Conservation (phyloP, 805 yeast genomes). For the Suhomyces kilbournensis region DNA sequence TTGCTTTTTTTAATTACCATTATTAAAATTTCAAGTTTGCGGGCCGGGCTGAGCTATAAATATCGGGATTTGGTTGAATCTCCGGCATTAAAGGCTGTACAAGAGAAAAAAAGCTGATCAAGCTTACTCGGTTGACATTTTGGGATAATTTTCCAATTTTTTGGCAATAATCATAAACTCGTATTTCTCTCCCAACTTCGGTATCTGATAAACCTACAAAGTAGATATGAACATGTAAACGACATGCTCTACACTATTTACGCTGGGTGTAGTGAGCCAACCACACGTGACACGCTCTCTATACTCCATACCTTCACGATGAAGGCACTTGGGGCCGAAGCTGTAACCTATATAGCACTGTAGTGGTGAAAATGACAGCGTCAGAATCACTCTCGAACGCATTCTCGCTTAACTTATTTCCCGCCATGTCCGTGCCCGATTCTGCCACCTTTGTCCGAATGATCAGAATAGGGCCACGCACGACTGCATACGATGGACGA, state of each 20-base stretch:
- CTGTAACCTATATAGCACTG: neutral
- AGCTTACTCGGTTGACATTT: no score
- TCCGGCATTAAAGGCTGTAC: no score
- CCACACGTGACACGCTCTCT: neutral
- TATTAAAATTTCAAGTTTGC: neutral
- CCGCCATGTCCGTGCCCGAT: neutral
- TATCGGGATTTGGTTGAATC: neutral
- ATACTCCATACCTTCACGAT: neutral
- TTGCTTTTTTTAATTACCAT: neutral
- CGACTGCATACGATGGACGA: slow-evolving; percentile 3
- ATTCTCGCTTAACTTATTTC: neutral
- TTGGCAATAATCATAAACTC: no score
- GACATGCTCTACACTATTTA: no score
- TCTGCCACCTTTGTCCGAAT: neutral
- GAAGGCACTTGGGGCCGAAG: neutral
- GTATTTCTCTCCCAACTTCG: no score
- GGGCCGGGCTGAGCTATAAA: neutral
- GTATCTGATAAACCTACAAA: no score
- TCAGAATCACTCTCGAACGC: neutral
- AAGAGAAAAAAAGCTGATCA: no score
- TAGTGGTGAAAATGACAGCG: neutral
- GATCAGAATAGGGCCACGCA: slow-evolving; percentile 1
- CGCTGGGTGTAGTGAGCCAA: neutral
- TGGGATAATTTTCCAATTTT: no score
- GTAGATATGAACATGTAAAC: no score